Conservation (phyloP, 208 protist genomes). For the Leishmania amazonensis region DNA sequence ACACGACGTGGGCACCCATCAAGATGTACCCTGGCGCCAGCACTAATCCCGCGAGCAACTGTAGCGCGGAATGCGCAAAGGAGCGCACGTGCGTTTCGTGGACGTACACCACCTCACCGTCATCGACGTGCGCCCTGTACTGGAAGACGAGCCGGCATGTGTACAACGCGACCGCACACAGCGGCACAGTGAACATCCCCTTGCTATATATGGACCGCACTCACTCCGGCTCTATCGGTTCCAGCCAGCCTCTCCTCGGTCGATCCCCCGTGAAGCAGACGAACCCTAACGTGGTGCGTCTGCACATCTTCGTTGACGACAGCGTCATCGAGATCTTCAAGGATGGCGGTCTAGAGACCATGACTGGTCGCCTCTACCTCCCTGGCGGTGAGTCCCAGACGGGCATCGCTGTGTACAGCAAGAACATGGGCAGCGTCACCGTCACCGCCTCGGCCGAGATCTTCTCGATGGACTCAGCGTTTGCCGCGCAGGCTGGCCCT, state of each 20-base stretch:
- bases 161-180: constrained; percentile 16
- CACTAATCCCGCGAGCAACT: constrained; percentile 21
- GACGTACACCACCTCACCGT: constrained; percentile 30
- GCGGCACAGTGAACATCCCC: constrained; percentile 39
- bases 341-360: constrained; percentile 44
- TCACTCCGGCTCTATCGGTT: constrained; percentile 37
- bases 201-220: constrained; percentile 36
- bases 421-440: constrained; percentile 26
- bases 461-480: constrained; percentile 39
- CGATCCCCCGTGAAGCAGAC: constrained; percentile 34
- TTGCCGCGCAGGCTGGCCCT: not conserved
- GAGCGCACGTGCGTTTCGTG: constrained; percentile 44
- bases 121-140: constrained; percentile 36
- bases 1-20: constrained; percentile 19
- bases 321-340: constrained; percentile 56
- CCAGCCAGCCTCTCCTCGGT: constrained; percentile 27
- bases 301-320: constrained; percentile 46
- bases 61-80: constrained; percentile 34
- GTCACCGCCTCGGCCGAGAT: constrained; percentile 36
- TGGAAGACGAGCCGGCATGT: constrained; percentile 27
- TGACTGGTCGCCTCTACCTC: constrained; percentile 40
- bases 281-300: constrained; percentile 25
- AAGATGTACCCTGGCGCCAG: constrained; percentile 27
- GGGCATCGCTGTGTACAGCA: constrained; percentile 35
- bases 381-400: constrained; percentile 24